Evolutionary conservation across 441 rosid genomes (phyloP), one percentile per base, ranked within the genome.

Genomic region (Codiaeum variegatum): DNA sequence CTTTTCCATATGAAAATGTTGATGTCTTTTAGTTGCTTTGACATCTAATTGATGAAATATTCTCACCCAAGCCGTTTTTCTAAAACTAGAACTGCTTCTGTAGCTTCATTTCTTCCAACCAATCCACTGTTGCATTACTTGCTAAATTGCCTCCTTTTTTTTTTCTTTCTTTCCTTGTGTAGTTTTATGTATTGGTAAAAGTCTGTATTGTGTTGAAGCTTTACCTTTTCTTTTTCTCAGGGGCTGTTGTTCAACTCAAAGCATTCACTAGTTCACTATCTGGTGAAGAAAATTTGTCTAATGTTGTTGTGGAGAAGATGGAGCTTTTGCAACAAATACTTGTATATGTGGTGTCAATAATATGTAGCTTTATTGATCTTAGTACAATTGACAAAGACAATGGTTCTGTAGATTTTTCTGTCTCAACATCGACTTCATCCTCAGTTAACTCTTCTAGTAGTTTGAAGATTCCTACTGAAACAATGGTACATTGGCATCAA

Each of bases 181-280:
- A n/a, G 54, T 40, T 26, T 32, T 4, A 2, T 62, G 19, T 34
- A 4, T 21, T 16, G 19, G 19, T 28, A 29, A 32, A 54, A 65
- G 13, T 66, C 63, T 49, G 4, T 56, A 15, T 13, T 31, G 36
- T 44, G 42, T 32, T n/a, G 44, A 8, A 63, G 34, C 55, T 55
- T 60, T 34, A 62, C 77, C 79, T 40, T 40, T 40, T 40, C 44
- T 10, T 40, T 40, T 40, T 40, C 13, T 31, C 85, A 89, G 96
- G 89, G 76, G 88, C 87, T 59, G 89, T 91, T 67, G 81, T 91
- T 66, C 96, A 91, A 62, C 91, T 91, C 62, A 90, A 90, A 81
- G 80, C 93, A 63, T 62, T 86, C 60, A 64, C 80, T 72, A 81
- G 88, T 76, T 83, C 77, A 62, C 78, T 86, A 65, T 79, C 86